These are phyloP conservation scores for Dendrocalamus latiflorus DNA, from an alignment of 202 grass and related monocot genomes.

Conservation along the genomic window DNA sequence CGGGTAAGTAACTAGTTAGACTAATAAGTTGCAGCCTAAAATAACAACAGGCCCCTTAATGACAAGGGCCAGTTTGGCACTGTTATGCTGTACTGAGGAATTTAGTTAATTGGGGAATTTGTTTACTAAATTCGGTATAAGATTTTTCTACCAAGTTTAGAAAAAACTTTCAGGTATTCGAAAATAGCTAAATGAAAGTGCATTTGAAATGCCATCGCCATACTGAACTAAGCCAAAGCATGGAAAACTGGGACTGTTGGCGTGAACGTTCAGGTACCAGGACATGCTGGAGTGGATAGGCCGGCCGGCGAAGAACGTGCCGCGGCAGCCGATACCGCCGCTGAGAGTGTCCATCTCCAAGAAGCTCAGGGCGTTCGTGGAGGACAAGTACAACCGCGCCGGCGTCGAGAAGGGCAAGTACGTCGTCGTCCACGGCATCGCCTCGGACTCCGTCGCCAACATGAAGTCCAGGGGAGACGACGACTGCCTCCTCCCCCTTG, in stretches of 20 bases:
- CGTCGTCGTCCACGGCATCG: slow-evolving; percentile 79
- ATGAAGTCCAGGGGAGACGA: slow-evolving; percentile 78
- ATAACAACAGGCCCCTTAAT: too few relatives aligned
- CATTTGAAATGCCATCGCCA: too few relatives aligned
- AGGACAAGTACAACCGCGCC: slow-evolving; percentile 57
- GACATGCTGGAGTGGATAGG: slow-evolving; percentile 82
- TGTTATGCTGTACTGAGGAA: too few relatives aligned
- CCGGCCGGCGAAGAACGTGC: slow-evolving; percentile 57
- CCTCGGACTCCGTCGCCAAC: slow-evolving; percentile 76
- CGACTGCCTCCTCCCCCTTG: slow-evolving; percentile 70
- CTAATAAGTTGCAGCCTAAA: too few relatives aligned
- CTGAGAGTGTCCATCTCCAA: slow-evolving; percentile 79
- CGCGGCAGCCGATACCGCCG: slow-evolving; percentile 50
- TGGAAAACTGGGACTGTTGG: not conserved
- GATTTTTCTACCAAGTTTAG: too few relatives aligned
- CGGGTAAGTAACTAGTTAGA: too few relatives aligned
- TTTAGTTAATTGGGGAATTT: too few relatives aligned
- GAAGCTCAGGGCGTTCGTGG: slow-evolving; percentile 73
- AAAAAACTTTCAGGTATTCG: too few relatives aligned
- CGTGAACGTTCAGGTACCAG: slow-evolving; percentile 44
- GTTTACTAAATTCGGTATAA: too few relatives aligned
- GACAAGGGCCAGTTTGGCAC: too few relatives aligned
- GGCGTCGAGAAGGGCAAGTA: slow-evolving; percentile 71
- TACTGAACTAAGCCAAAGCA: too few relatives aligned
- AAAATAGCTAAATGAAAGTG: too few relatives aligned